Evolutionary conservation across 2,329 filamentous ascomycete species (phyloP), one percentile per base, ranked within the genome.

Genomic region (Stachybotrys chlorohalonatus): DNA sequence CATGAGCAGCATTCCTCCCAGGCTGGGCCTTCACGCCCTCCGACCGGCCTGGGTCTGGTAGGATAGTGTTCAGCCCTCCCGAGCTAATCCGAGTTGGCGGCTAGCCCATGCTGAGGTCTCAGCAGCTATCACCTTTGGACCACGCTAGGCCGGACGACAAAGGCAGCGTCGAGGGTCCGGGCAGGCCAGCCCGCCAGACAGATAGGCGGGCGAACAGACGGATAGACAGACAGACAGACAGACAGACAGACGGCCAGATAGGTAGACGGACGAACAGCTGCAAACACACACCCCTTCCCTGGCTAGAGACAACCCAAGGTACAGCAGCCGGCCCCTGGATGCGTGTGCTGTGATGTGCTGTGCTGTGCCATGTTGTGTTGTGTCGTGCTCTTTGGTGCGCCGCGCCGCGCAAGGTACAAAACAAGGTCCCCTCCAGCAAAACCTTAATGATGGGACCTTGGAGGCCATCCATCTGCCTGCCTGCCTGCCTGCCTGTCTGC

Each of bases 391-490:
- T 24, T 4, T 24, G 24, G 13, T 42, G 36, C 36, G 36, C 36
- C 13, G 36, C 13, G 36, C 36, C 13, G 36, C 36, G 36, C 36
- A 42, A 42, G 36, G 36, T 42, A 42, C 36, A 42, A 42, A 42
- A 42, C 36, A 42, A 42, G 36, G 36, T 42, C 36, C 36, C 36
- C 36, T 42, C 36, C 36, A 42, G 36, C 36, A 42, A 42, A 42
- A 42, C 36, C 36, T 42, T 42, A 42, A 42, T 42, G 36, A 9
- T 42, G 36, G 36, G 36, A 9, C 36, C 13, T 42, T 9, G 36
- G 36, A 42, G 8, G 36, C 36, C 36, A 13, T 42, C 36, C 13
- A 13, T 13, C 36, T 58, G 52, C 58, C 57, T 54, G 24, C 11
- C 17, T 49, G 13, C 16, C 46, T 49, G 16, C 13, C 32, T 32